Evolutionary conservation across 2,329 filamentous ascomycete species (phyloP).

Genomic region (Fusarium cyanostomum): DNA sequence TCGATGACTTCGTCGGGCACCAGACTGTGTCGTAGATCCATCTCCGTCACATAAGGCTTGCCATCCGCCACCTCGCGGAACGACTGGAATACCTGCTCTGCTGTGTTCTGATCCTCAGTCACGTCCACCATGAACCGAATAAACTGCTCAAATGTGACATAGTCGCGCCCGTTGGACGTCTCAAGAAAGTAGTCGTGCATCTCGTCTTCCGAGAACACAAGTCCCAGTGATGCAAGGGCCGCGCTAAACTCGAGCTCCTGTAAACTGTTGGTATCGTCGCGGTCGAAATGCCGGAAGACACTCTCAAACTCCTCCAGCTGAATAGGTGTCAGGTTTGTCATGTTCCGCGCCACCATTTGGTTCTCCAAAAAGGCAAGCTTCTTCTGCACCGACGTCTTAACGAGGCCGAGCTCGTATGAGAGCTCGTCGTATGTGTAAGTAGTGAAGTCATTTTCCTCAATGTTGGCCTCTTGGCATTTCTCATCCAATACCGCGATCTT

Average conservation of each 20-base stretch:
- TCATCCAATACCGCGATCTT: constrained; percentile 86
- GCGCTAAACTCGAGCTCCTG: constrained; percentile 96
- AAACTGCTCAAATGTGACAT: constrained; percentile 97
- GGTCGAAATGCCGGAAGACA: constrained; percentile 97
- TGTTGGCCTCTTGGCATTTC: constrained; percentile 95
- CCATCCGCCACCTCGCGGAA: constrained; percentile 98
- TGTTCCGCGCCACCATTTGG: constrained; percentile 96
- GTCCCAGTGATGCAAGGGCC: constrained; percentile 89
- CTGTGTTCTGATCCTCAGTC: constrained; percentile 98
- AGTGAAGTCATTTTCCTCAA: constrained; percentile 99
- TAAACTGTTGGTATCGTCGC: constrained; percentile 88
- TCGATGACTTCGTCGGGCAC: constrained; percentile 98
- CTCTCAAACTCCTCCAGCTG: constrained; percentile 99
- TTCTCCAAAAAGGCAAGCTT: constrained; percentile 97
- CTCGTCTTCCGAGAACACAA: constrained; percentile 97
- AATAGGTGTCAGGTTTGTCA: constrained; percentile 98
- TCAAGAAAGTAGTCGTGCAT: constrained; percentile 96
- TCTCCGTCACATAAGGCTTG: constrained; percentile 98
- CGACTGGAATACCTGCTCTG: constrained; percentile 97
- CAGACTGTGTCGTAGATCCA: constrained; percentile 92
- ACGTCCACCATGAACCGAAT: constrained; percentile 99
- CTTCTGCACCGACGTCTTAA: constrained; percentile 92
- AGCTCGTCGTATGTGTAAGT: constrained; percentile 98
- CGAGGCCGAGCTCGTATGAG: constrained; percentile 89
- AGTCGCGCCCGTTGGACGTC: constrained; percentile 79